Evolutionary conservation across 768 basidiomycete species (phyloP), one percentile per base, ranked within the genome.

Genomic region (Amanita fuliginea): DNA sequence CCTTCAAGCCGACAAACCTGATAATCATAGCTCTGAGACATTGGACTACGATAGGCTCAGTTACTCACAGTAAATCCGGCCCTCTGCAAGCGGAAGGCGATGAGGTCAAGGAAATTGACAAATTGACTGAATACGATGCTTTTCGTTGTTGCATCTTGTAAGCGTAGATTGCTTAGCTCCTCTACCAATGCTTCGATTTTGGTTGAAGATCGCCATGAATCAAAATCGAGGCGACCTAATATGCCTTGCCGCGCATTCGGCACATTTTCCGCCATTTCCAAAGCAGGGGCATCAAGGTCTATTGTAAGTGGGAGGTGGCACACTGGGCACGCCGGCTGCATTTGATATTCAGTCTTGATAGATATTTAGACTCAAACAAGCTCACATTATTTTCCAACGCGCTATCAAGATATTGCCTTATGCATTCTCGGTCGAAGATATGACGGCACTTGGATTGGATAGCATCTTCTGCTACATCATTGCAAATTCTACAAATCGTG

Each of bases 131-230:
- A 99, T 14, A 99, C 95, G 46, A 99, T 78, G 64, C 88, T 92
- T 70, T 99, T 99, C 28, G 90, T 92, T 9, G 93, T 95, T 24
- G 84, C 75, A 61, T 97, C 90, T 59, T 93, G 77, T 53, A 73
- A 63, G 32, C 93, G 75, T 35, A 96, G 73, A 62, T 89, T 91
- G 59, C 76, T 81, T 47, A 99, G 67, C 66, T 99, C 96, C 64
- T 99, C 96, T 3, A 98, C 72, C 4, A 99, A 74, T 2, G 95
- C 94, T 62, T 99, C 96, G 37, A 98, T 90, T 72, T 98, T 99
- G 4, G 92, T 83, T n/a, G 90, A 94, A 1, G 92, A 95, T 42
- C 91, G 78, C 91, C 92, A 96, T 41, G 79, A 82, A 55, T 89
- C 80, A 14, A 97, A 69, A 61, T 98, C 80, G 19, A 99, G 72